Evolutionary conservation across 108 stramenopile genomes (phyloP).

Genomic region (Cyclotella choctawhatcheeana): DNA sequence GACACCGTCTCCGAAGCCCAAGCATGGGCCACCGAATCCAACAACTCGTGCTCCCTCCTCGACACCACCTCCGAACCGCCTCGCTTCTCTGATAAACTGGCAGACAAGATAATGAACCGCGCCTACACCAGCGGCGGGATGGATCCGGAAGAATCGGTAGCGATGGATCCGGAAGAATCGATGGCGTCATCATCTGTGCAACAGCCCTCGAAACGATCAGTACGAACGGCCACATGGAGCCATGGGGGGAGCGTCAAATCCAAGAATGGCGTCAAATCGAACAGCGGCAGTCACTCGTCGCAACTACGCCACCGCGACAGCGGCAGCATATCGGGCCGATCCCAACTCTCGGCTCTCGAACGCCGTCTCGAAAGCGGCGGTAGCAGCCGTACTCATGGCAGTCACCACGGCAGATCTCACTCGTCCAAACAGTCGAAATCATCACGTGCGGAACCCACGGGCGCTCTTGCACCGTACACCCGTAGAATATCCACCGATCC

Average conservation of each 20-base stretch:
- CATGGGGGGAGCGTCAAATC: too few relatives aligned
- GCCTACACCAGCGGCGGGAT: background rate
- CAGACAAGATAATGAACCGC: background rate
- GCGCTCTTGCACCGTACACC: background rate
- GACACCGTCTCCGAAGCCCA: constrained; percentile 6
- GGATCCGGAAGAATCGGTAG: constrained; percentile 3
- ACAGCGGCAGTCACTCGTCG: background rate
- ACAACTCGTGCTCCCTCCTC: background rate
- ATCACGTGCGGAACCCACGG: background rate
- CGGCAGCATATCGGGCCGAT: constrained; percentile 11
- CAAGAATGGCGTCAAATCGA: too few relatives aligned
- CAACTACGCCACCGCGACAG: background rate
- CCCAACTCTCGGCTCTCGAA: constrained; percentile 3
- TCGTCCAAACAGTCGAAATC: too few relatives aligned
- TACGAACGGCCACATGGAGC: too few relatives aligned
- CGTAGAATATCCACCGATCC: constrained; percentile 3
- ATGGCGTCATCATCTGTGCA: background rate
- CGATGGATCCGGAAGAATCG: too few relatives aligned
- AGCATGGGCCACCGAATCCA: constrained; percentile 3
- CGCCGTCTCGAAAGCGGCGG: constrained; percentile 1
- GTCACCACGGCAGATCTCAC: too few relatives aligned
- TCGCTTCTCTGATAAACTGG: constrained; percentile 14
- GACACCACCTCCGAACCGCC: constrained; percentile 45
- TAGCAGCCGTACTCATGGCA: background rate
- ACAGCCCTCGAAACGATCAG: background rate